Conservation (phyloP, 176 grass and related monocot species). For the Zoysia pacifica region DNA sequence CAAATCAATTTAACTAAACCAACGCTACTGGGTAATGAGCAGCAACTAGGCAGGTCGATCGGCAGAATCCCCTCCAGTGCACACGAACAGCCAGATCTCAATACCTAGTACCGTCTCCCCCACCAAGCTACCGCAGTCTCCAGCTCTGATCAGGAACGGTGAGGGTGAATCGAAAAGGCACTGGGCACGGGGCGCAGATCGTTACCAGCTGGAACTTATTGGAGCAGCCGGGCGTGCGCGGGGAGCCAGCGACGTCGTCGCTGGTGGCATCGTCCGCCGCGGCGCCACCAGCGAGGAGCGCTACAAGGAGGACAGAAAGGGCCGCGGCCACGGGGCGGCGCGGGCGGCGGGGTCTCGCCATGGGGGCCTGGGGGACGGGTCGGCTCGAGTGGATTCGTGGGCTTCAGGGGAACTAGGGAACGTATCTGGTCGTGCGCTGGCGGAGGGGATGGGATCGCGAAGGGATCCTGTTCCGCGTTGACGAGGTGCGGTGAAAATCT, state of each 20-base stretch:
- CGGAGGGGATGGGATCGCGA: no score
- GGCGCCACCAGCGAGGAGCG: slow-evolving; percentile 37
- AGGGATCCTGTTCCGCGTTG: no score
- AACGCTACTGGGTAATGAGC: background rate
- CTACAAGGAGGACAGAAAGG: background rate
- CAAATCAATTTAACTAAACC: background rate
- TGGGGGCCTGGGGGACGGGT: background rate
- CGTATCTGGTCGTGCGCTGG: no score
- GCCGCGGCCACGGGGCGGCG: background rate
- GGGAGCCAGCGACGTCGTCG: slow-evolving; percentile 57
- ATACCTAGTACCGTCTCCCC: background rate
- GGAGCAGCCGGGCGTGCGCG: slow-evolving; percentile 65
- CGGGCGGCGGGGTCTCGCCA: slow-evolving; percentile 16
- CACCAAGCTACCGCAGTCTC: background rate
- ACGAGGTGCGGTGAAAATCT: no score
- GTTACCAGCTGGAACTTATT: slow-evolving; percentile 97
- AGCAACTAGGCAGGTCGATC: slow-evolving; percentile 12
- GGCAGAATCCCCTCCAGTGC: background rate
- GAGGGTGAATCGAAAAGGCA: background rate
- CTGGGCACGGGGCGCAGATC: background rate
- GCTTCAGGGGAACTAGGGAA: no score
- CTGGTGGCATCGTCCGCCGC: slow-evolving; percentile 71
- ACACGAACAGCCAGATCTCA: slow-evolving; percentile 14
- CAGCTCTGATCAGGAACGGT: no score
- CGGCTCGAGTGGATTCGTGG: background rate